Conservation (phyloP, 108 stramenopile genomes). For the Cylindrotheca fusiformis region DNA sequence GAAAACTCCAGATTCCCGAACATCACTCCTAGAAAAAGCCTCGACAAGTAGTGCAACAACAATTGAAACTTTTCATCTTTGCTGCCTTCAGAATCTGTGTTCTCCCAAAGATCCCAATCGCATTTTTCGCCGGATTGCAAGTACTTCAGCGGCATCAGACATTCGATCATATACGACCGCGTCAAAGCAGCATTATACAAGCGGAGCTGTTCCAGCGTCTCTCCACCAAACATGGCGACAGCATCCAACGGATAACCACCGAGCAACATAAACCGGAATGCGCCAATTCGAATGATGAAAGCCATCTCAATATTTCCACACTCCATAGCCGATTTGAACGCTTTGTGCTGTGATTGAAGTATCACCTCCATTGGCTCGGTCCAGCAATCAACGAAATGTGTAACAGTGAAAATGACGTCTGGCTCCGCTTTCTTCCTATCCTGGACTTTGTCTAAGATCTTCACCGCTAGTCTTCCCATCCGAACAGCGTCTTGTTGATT, state of each 20-base stretch:
- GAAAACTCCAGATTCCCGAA: constrained; percentile 27
- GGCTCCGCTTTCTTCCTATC: neutral
- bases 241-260: constrained; percentile 25
- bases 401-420: constrained; percentile 1
- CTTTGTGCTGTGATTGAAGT: neutral
- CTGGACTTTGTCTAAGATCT: constrained; percentile 13
- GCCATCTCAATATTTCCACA: constrained; percentile 29
- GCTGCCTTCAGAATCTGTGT: neutral
- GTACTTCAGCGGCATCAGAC: constrained; percentile 10
- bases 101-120: constrained; percentile 11
- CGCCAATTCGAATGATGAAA: constrained; percentile 17
- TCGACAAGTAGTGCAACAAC: constrained; percentile 15
- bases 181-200: constrained; percentile 16
- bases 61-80: constrained; percentile 10
- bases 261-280: too few species aligned
- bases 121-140: constrained; percentile 5
- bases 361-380: constrained; percentile 17
- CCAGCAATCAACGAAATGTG: constrained; percentile 24
- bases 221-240: constrained; percentile 18
- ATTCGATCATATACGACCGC: constrained; percentile 1
- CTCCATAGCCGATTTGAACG: constrained; percentile 20
- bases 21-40: constrained; percentile 22
- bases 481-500: constrained; percentile 19
- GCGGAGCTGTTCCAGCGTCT: constrained; percentile 18
- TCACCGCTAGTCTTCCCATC: constrained; percentile 19